phyloP scores from a whole-genome alignment of 1,284 basidiomycete species.

The Pseudozyma tsukubaensis region DNA sequence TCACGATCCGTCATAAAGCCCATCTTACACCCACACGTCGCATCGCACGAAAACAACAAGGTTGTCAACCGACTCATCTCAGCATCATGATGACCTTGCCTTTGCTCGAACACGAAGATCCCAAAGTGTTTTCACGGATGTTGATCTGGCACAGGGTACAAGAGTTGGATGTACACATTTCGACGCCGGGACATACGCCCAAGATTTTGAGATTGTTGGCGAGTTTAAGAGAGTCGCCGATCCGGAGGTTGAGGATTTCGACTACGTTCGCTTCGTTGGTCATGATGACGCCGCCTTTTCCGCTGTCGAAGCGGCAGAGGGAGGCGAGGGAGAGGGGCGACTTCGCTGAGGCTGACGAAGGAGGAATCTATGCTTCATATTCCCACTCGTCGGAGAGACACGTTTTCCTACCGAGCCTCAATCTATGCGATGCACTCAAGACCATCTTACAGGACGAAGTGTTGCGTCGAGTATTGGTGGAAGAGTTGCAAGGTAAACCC shows the following conservation, averaged over 20 bases:
- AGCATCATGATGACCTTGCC: conserved; percentile 62
- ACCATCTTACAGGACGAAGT: conserved; percentile 29
- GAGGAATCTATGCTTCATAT: neutral
- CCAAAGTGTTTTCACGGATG: conserved; percentile 58
- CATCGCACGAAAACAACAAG: conserved; percentile 34
- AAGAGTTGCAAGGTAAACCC: conserved; percentile 40
- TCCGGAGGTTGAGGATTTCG: conserved; percentile 58
- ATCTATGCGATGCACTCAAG: conserved; percentile 33
- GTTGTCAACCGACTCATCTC: conserved; percentile 56
- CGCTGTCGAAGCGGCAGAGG: conserved; percentile 30
- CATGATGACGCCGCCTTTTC: conserved; percentile 53
- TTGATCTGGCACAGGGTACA: conserved; percentile 60
- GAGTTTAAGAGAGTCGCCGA: conserved; percentile 46
- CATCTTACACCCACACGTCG: conserved; percentile 52
- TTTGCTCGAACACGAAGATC: conserved; percentile 62
- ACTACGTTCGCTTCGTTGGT: conserved; percentile 56
- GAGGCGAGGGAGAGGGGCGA: conserved; percentile 16
- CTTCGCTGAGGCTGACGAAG: neutral
- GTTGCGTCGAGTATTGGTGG: conserved; percentile 23
- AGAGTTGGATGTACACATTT: conserved; percentile 61
- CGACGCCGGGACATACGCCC: conserved; percentile 51
- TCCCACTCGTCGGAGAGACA: neutral
- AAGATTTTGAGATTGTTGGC: conserved; percentile 53
- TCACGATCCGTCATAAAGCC: conserved; percentile 56
- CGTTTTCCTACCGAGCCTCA: conserved; percentile 5